Percentiles rank a stretch among this genome's conserved stretches.
phyloP scores from a whole-genome alignment of 2,329 filamentous ascomycete genomes.

The Trichoderma endophyticum region DNA sequence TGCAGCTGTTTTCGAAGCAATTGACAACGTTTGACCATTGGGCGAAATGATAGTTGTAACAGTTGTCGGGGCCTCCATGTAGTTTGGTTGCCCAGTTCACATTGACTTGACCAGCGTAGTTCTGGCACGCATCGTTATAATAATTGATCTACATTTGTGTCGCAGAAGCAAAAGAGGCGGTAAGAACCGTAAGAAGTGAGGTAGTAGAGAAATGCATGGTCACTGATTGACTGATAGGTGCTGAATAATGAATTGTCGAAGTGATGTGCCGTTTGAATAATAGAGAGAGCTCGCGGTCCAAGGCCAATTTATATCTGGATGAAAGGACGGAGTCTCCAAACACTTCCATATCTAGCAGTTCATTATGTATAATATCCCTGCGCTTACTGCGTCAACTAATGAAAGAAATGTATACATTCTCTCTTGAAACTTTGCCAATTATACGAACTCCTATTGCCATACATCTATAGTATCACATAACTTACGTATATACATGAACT shows the following conservation, averaged over 20 bases:
- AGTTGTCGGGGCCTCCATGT: background rate
- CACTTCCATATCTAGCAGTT: background rate
- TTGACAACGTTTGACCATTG: background rate
- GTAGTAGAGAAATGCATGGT: background rate
- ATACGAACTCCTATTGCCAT: background rate
- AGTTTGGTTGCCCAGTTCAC: background rate
- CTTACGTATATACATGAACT: background rate
- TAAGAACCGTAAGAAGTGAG: background rate
- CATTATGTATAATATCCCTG: background rate
- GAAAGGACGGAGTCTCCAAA: background rate
- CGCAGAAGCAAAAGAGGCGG: background rate
- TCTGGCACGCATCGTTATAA: background rate
- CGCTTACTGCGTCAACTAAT: background rate
- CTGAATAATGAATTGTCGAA: background rate
- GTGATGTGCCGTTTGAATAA: background rate
- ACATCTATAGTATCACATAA: background rate
- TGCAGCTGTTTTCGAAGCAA: background rate
- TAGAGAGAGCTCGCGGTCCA: background rate
- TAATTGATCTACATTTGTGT: background rate
- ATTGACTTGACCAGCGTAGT: background rate
- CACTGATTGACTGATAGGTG: background rate
- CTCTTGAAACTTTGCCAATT: background rate
- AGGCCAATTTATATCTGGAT: background rate
- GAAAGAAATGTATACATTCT: background rate
- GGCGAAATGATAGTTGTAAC: conserved; percentile 1